Conservation (phyloP, 805 yeast genomes). For the Kluyveromyces wickerhamii region DNA sequence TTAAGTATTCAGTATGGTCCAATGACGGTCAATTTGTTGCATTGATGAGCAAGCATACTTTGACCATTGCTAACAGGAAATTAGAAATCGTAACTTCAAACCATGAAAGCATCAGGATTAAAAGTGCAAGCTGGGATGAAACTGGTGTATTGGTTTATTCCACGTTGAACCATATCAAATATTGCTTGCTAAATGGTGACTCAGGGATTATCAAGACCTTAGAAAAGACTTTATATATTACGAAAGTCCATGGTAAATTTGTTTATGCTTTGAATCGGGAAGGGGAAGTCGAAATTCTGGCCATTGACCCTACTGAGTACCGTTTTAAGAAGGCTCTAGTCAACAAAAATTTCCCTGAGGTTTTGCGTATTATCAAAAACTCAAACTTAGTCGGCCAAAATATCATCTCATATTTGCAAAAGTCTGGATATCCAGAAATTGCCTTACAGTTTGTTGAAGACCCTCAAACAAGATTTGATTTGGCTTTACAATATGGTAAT, state of each 20-base stretch:
- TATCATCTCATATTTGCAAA: conserved; percentile 88
- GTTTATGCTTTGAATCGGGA: conserved; percentile 78
- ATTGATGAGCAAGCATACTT: conserved; percentile 81
- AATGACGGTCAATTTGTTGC: conserved; percentile 83
- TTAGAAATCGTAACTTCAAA: conserved; percentile 71
- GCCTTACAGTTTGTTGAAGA: conserved; percentile 96
- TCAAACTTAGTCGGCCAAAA: conserved; percentile 96
- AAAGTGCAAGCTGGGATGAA: conserved; percentile 97
- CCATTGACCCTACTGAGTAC: conserved; percentile 94
- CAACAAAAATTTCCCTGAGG: conserved; percentile 85
- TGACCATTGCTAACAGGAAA: conserved; percentile 76
- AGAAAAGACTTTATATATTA: conserved; percentile 78
- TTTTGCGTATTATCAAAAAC: conserved; percentile 74
- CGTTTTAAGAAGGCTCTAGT: conserved; percentile 91
- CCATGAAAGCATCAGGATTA: conserved; percentile 95
- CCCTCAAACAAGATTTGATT: conserved; percentile 90
- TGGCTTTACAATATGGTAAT: conserved; percentile 91
- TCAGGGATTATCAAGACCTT: conserved; percentile 89
- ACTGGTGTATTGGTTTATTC: conserved; percentile 85
- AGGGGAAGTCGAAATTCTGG: conserved; percentile 71
- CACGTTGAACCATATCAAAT: conserved; percentile 92
- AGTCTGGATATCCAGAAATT: conserved; percentile 94
- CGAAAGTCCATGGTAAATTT: conserved; percentile 57
- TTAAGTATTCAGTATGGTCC: conserved; percentile 87
- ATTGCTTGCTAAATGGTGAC: conserved; percentile 89